Base-by-base conservation (phyloP, 2,329 filamentous ascomycete genomes). In the Purpureocillium takamizusanense region DNA sequence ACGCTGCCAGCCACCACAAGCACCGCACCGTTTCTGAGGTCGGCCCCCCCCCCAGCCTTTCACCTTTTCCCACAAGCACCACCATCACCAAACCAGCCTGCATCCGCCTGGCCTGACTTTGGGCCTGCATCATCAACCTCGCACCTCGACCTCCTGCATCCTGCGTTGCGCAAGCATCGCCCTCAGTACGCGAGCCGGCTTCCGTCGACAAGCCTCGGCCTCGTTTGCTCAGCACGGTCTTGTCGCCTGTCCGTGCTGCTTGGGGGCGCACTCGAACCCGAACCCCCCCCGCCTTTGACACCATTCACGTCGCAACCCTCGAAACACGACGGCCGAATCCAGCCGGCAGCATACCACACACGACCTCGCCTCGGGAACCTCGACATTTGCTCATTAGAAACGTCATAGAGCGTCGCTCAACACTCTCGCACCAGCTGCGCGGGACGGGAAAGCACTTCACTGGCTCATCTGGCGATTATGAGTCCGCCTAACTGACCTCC, bases 31-130 rank as follows among this genome's bases (percentile, higher is more conserved):
- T 25, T 25, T 10, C 21, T 25, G 21, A 5, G 21, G 21, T n/a
- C n/a, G n/a, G 15, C 17, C 31, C 44, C 36, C 40, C 45, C 50
- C 52, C 52, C 52, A 55, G 52, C 52, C 52, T 55, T 55, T 53
- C 42, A 31, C 46, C 41, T 48, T 49, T 54, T 40, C 33, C 21
- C 21, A 25, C 21, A 25, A 25, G 6, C 21, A 25, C 41, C 48
- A 40, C 42, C 42, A 46, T 42, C 40, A 46, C 44, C 49, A 47
- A 25, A 10, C 21, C 21, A 25, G 21, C 10, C 21, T 25, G 21
- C 8, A 27, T 18, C 14, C 10, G 31, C 4, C 23, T 15, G 31
- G 37, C 37, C 37, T 39, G 15, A 16, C 15, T 21, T 34, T 14
- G 10, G 37, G 21, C 37, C 37, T 35, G 37, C 37, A 34, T 39